Base-by-base conservation (phyloP, 1,139 yeast species). In the Insectozyma bohioensis region DNA sequence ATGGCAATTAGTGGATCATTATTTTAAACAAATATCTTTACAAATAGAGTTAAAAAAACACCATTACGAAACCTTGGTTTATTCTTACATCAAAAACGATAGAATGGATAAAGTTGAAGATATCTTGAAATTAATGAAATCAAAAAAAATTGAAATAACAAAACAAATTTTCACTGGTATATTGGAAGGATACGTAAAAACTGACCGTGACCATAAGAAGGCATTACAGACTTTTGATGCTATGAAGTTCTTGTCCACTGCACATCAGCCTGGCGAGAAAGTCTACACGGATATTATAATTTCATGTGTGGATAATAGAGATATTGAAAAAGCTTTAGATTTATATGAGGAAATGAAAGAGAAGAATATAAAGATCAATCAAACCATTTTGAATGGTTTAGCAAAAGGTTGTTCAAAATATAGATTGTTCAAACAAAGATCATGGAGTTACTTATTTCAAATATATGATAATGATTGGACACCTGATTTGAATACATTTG, bases 361-460 rank as follows among this genome's bases (percentile, higher is more conserved):
- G 1, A 51, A 54, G 1, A 44, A 47, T 12, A 42, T 63, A 3
- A 57, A 53, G 2, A 26, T 57, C 6, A 64, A 61, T 27, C 74
- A 70, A 12, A 69, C 63, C 20, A 78, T 86, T 1, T 66, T 79
- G 46, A 72, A 78, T 24, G 74, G 80, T 0, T 59, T 90, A 32
- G 92, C 95, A 0, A 72, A 75, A 42, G 90, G 94, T 0, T 88
- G 96, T 53, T 62, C 83, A 2, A 26, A 21, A 16, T 65, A 80
- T 26, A 59, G 58, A 10, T 61, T 62, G 20, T 67, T 77, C 34
- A 63, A 70, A 17, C 48, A 63, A 31, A 67, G 71, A 43, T 88
- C 95, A 0, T 92, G 97, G 97, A 76, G 77, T 34, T 82, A 76
- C 47, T 75, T 90, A 36, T 70, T 83, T 41, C 81, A 84, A 43